Evolutionary conservation across 2,329 filamentous ascomycete genomes (phyloP), one percentile per base, ranked within the genome.

Genomic region (Venturia effusa): DNA sequence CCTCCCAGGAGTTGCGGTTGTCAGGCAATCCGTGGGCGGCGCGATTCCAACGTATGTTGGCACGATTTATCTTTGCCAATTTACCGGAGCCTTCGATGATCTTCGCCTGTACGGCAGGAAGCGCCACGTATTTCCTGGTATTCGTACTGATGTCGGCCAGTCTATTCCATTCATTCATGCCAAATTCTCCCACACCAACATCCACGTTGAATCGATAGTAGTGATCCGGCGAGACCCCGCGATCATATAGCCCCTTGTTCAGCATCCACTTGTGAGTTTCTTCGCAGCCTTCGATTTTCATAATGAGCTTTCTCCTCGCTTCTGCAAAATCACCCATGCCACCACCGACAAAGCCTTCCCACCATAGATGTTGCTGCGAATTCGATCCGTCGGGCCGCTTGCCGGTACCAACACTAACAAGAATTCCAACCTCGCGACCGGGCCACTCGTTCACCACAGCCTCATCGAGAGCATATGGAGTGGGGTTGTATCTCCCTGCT

Each of bases 121-220:
- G 87, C 8, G 81, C 79, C 62, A 99, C 83, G 72, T 97, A 99
- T 67, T 88, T 85, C 68, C 90, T 84, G 0, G 94, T 99, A 72
- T 88, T 88, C 17, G 91, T 97, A 78, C 90, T 96, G 76, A 99
- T 97, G 62, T 97, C 93, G 32, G 90, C 88, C n/a, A 97, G 79
- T 3, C 92, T 85, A 70, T 90, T 85, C 94, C 94, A 99, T 74
- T 97, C 94, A 72, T 97, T 99, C 92, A 99, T 97, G 61, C 90
- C 93, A 73, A 97, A 97, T 72, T 97, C 94, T 62, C 93, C 92
- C 3, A 97, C 92, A 0, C 93, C 94, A 19, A 96, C 87, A 72
- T 97, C 92, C 48, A 97, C 94, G 68, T 99, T 99, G n/a, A 97
- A 80, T 8, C 94, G 88, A 74, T 92, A 96, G 78, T 99, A 99